Conservation (phyloP, 768 basidiomycete species). For the Filobasidium wieringae region DNA sequence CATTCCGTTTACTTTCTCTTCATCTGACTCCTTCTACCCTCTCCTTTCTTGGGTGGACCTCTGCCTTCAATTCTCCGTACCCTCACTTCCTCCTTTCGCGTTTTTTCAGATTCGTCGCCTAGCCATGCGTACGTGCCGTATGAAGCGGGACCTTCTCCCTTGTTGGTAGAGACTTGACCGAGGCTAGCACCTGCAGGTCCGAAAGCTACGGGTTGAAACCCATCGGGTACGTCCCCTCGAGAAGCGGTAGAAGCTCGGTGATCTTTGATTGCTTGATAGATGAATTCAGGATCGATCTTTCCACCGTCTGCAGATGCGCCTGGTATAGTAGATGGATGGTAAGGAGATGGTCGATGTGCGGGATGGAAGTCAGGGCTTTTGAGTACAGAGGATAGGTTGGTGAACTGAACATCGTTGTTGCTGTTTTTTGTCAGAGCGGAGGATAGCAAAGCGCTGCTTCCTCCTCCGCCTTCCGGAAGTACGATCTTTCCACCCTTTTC, state of each 20-base stretch:
- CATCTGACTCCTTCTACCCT: conserved; percentile 34
- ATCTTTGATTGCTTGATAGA: conserved; percentile 1
- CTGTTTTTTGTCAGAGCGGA: neutral
- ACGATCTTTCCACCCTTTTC: neutral
- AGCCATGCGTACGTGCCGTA: conserved; percentile 27
- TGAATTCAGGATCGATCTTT: neutral
- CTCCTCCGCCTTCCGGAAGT: neutral
- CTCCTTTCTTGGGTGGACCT: conserved; percentile 37
- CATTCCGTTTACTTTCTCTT: conserved; percentile 21
- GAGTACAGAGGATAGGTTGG: neutral
- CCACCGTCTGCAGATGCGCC: neutral
- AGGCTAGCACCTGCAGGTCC: neutral
- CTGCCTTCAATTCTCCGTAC: conserved; percentile 22
- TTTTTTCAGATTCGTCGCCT: conserved; percentile 24
- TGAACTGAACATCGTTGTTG: neutral
- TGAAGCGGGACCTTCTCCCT: neutral
- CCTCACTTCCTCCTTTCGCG: conserved; percentile 21
- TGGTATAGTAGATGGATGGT: conserved; percentile 1
- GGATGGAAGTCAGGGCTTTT: conserved; percentile 6
- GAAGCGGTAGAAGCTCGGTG: conserved; percentile 1
- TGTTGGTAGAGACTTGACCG: neutral
- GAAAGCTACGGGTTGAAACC: conserved; percentile 18
- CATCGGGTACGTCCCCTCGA: conserved; percentile 13
- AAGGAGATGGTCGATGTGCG: conserved; percentile 7
- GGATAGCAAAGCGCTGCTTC: neutral